Percentiles rank a stretch among this genome's conserved stretches.
Conservation (phyloP, 257 asterid species). For the Primulina eburnea region DNA sequence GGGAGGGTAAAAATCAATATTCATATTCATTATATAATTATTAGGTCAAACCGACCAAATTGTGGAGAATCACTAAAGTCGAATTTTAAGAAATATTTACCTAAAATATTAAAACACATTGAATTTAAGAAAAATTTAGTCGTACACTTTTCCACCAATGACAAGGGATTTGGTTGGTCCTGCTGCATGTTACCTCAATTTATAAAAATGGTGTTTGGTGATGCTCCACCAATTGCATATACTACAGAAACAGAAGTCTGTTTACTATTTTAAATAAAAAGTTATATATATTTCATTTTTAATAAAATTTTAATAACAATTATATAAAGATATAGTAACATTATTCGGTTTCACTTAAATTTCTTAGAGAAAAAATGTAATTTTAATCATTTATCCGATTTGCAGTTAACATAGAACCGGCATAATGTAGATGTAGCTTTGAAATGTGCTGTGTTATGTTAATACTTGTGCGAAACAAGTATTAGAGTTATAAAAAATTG, state of each 20-base stretch:
- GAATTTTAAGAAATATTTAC: slow-evolving; percentile 3
- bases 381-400: no score
- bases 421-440: no score
- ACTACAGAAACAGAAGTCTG: slow-evolving; percentile 6
- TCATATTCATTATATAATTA: background rate
- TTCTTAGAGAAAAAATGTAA: no score
- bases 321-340: no score
- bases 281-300: no score
- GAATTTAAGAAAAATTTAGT: slow-evolving; percentile 12
- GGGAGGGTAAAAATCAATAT: slow-evolving; percentile 8
- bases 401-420: no score
- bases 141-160: slow-evolving; percentile 36
- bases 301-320: no score
- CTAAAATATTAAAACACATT: background rate
- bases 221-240: slow-evolving; percentile 31
- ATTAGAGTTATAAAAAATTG: no score
- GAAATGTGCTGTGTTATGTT: no score
- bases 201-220: slow-evolving; percentile 31
- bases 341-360: no score
- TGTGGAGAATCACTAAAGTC: background rate
- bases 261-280: no score
- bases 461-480: no score
- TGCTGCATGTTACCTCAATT: slow-evolving; percentile 15
- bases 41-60: slow-evolving; percentile 1
- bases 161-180: slow-evolving; percentile 24